Percentiles rank a stretch among this genome's conserved stretches.
These are phyloP conservation scores for Cordyceps militaris DNA, from an alignment of 2,329 filamentous ascomycete genomes.

Conservation along the genomic window DNA sequence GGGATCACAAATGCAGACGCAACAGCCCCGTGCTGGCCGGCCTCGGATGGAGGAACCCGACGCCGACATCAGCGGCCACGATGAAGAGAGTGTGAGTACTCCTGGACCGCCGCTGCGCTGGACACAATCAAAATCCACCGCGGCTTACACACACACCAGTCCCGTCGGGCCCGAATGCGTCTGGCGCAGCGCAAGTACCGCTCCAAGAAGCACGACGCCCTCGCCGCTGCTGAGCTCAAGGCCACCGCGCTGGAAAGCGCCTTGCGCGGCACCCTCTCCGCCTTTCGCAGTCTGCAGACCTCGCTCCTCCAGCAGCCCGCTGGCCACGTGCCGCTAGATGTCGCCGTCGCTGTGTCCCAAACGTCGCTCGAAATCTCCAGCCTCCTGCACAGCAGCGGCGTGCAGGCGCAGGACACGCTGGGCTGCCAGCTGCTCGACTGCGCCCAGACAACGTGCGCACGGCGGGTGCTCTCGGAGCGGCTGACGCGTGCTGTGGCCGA, in stretches of 20 bases:
- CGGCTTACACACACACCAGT: background rate
- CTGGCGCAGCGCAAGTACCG: conserved; percentile 11
- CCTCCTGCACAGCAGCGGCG: conserved; percentile 9
- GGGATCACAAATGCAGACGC: background rate
- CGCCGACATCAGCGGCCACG: background rate
- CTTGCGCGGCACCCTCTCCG: conserved; percentile 7
- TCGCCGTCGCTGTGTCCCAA: conserved; percentile 2
- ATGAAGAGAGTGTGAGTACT: conserved; percentile 8
- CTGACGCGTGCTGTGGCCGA: background rate
- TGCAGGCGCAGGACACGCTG: conserved; percentile 10
- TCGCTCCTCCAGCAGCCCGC: conserved; percentile 1
- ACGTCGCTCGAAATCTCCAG: conserved; percentile 7
- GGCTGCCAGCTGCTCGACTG: conserved; percentile 8
- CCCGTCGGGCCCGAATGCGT: conserved; percentile 5
- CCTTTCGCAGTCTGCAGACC: conserved; percentile 9
- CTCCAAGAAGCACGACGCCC: conserved; percentile 11
- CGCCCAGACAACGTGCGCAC: background rate
- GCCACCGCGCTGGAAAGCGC: conserved; percentile 3
- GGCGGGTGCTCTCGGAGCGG: background rate
- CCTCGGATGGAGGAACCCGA: conserved; percentile 2
- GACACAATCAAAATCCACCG: background rate
- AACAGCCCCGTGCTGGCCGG: conserved; percentile 8
- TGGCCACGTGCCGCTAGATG: background rate
- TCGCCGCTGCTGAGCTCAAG: conserved; percentile 12
- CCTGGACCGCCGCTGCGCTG: background rate